A percentile compares a stretch with the other conserved stretches of the same genome.
phyloP scores from a whole-genome alignment of 2,329 filamentous ascomycete genomes.

The Pseudonectria foliicola region DNA sequence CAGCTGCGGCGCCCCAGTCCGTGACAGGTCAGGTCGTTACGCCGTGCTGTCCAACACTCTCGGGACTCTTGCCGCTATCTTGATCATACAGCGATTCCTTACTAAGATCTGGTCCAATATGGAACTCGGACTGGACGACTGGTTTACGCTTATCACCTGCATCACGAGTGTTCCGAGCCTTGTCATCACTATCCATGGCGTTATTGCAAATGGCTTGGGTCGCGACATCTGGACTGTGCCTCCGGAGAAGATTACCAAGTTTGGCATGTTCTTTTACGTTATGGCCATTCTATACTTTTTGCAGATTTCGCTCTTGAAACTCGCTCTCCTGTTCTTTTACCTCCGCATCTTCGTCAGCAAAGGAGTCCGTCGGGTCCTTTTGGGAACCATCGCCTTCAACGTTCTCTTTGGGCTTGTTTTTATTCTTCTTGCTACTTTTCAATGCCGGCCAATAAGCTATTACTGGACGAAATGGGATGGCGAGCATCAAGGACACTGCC shows the following conservation, averaged over 20 bases:
- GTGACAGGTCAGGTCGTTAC: conserved; percentile 27
- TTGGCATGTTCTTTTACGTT: conserved; percentile 37
- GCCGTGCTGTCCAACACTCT: conserved; percentile 27
- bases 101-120: conserved; percentile 28
- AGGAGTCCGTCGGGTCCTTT: conserved; percentile 33
- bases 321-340: conserved; percentile 49
- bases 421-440: conserved; percentile 37
- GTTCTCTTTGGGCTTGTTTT: conserved; percentile 34
- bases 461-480: conserved; percentile 49
- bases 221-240: conserved; percentile 44
- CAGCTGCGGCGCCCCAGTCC: conserved; percentile 20
- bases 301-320: conserved; percentile 39
- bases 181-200: conserved; percentile 24
- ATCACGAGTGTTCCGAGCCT: conserved; percentile 22
- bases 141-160: conserved; percentile 25
- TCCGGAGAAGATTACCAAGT: conserved; percentile 33
- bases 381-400: conserved; percentile 34
- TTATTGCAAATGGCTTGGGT: conserved; percentile 36
- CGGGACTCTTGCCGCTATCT: conserved; percentile 29
- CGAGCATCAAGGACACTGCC: conserved; percentile 38
- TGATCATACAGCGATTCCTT: conserved; percentile 35
- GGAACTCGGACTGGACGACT: conserved; percentile 32
- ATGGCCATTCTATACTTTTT: conserved; percentile 40
- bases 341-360: conserved; percentile 43
- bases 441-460: conserved; percentile 43